These are phyloP conservation scores for Lizonia empirigonia DNA, from an alignment of 2,329 filamentous ascomycete genomes.

Conservation along the genomic window DNA sequence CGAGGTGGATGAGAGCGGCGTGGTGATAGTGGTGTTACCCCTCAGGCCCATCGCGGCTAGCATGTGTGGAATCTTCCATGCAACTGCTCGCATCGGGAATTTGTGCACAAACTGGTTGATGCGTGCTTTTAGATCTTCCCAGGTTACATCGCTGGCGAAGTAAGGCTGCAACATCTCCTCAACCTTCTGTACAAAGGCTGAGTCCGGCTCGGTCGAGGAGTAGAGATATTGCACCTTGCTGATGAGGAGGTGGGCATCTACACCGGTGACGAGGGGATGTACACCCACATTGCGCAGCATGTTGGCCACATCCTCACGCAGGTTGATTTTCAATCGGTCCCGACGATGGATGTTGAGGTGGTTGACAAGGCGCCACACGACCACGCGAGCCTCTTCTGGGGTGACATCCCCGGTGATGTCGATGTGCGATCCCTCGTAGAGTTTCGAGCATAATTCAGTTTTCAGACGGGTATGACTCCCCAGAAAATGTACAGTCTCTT, in stretches of 20 bases:
- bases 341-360: conserved; percentile 8
- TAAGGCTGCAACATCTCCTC: conserved; percentile 22
- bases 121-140: conserved; percentile 25
- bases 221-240: conserved; percentile 26
- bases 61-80: conserved; percentile 26
- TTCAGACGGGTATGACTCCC: conserved; percentile 23
- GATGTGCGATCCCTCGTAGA: conserved; percentile 20
- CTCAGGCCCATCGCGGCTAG: conserved; percentile 34
- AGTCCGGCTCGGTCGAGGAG: not conserved
- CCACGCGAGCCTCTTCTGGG: conserved; percentile 29
- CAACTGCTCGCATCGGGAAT: conserved; percentile 25
- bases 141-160: conserved; percentile 20
- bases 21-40: conserved; percentile 15
- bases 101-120: conserved; percentile 27
- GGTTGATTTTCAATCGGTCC: not conserved
- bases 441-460: conserved; percentile 20
- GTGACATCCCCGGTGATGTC: conserved; percentile 33
- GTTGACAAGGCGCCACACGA: conserved; percentile 26
- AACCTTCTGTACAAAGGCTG: conserved; percentile 9
- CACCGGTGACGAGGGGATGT: conserved; percentile 33
- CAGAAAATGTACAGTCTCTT: conserved; percentile 3
- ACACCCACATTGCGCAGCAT: conserved; percentile 23
- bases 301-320: conserved; percentile 8
- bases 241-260: conserved; percentile 29
- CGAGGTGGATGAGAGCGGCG: not conserved